phyloP scores from a whole-genome alignment of 192 early-diverging fungal species.

The Podochytrium sp. region DNA sequence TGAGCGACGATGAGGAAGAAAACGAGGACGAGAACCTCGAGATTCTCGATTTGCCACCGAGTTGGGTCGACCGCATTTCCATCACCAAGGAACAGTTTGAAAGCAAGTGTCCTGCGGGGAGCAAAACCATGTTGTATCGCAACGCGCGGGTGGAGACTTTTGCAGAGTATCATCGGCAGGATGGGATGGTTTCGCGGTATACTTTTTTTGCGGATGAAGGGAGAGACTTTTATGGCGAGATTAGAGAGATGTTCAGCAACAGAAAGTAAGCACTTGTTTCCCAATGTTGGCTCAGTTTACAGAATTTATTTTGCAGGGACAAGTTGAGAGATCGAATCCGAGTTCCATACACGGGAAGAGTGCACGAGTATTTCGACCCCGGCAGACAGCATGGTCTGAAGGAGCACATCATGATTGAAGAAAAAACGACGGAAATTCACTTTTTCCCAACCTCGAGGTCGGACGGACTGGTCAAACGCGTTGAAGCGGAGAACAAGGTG shows the following conservation, averaged over 20 bases:
- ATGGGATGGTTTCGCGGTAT: conserved; percentile 61
- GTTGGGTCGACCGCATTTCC: conserved; percentile 54
- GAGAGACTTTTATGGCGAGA: conserved; percentile 50
- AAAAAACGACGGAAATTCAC: conserved; percentile 57
- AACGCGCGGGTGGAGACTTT: conserved; percentile 59
- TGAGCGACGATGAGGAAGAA: conserved; percentile 42
- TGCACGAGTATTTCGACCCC: conserved; percentile 60
- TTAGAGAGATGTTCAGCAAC: conserved; percentile 54
- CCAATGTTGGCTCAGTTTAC: neutral
- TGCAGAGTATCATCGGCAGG: conserved; percentile 59
- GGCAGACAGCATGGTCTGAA: conserved; percentile 57
- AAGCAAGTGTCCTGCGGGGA: conserved; percentile 51
- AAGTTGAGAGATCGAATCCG: conserved; percentile 54
- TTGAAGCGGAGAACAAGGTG: conserved; percentile 55
- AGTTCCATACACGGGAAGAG: conserved; percentile 38
- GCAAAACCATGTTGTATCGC: conserved; percentile 52
- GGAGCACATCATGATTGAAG: conserved; percentile 57
- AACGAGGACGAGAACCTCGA: conserved; percentile 43
- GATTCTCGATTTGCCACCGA: conserved; percentile 58
- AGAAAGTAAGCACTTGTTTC: conserved; percentile 39
- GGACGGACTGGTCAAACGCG: conserved; percentile 56
- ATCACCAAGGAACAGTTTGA: conserved; percentile 59
- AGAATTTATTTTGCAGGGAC: conserved; percentile 38
- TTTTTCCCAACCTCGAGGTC: conserved; percentile 57
- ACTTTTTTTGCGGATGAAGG: conserved; percentile 54